A percentile compares a stretch with the other conserved stretches of the same genome.
Conservation (phyloP, 345 rosid genomes). For the Eutrema japonicum region DNA sequence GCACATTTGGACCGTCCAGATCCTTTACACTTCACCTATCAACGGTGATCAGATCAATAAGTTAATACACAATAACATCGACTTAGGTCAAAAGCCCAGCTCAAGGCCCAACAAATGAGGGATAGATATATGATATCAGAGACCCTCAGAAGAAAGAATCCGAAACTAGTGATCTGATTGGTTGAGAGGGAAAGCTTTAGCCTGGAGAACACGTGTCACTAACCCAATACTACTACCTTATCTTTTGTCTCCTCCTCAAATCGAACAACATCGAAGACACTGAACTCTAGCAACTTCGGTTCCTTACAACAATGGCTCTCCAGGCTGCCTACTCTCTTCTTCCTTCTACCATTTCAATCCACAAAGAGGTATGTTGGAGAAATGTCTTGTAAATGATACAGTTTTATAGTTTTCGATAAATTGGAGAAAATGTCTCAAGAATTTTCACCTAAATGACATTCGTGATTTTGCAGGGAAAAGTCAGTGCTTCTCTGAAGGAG, state of each 20-base stretch:
- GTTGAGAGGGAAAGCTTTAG: constrained; percentile 34
- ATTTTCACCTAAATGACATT: background rate
- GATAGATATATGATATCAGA: background rate
- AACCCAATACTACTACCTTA: constrained; percentile 34
- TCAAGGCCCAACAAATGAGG: constrained; percentile 28
- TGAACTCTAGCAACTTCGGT: constrained; percentile 29
- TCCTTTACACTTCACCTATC: background rate
- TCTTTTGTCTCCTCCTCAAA: constrained; percentile 29
- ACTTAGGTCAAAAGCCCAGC: constrained; percentile 11
- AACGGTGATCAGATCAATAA: constrained; percentile 24
- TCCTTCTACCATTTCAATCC: constrained; percentile 58
- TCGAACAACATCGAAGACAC: constrained; percentile 4
- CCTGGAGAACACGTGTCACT: constrained; percentile 32
- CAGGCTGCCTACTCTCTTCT: constrained; percentile 72
- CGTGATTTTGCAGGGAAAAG: constrained; percentile 61
- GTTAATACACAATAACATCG: background rate
- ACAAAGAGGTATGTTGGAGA: constrained; percentile 61
- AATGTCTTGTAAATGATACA: background rate
- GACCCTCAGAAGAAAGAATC: constrained; percentile 51
- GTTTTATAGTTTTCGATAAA: background rate
- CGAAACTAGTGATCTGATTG: constrained; percentile 57
- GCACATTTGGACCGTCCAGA: constrained; percentile 30
- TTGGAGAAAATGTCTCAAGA: background rate
- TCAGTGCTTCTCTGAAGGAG: constrained; percentile 66
- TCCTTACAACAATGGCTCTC: constrained; percentile 62